Base-by-base conservation (phyloP, 2,329 filamentous ascomycete species). In the Bipolaris sorokiniana region DNA sequence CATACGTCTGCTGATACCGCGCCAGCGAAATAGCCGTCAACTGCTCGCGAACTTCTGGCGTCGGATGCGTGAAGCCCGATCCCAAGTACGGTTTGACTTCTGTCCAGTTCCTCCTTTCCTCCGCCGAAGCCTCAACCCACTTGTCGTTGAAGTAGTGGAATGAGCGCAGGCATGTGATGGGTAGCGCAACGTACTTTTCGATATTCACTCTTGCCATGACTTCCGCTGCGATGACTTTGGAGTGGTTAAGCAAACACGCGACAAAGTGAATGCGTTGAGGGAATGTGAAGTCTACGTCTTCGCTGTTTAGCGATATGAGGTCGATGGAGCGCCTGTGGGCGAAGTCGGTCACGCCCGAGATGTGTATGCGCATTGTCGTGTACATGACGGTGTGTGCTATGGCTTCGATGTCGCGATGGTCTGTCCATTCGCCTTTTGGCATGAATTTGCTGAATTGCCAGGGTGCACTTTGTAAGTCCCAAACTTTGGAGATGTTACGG, bases 251-350 rank as follows among this genome's bases (percentile, higher is more conserved):
- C 11, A 58, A 41, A 0, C 22, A 26, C 1, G 40, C 40, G 1
- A 58, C 15, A 2, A 55, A 55, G 13, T 55, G 46, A 0, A 58
- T 55, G 15, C 56, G 56, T 20, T 58, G 51, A 2, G 46, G 34
- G 7, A 58, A 58, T 5, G 51, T 54, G 4, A 50, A 54, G 6
- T 46, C 33, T n/a, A 38, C 13, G 1, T 58, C 56, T 20, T 50
- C 51, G 1, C 18, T 22, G 20, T 50, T 38, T 2, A 46, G 37
- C n/a, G 45, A 37, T 1, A 18, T 41, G 18, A 50, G 47, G 11
- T 50, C 37, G 3, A 22, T 1, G 9, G 46, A 40, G 3, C 34
- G 51, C 11, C 15, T 26, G 9, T 55, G 54, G 3, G 51, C 38
- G 3, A 46, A 34, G 11, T 48, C 41, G 5, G 26, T 42, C n/a